Evolutionary conservation across 805 yeast genomes (phyloP).

Genomic region (Hanseniaspora singularis): DNA sequence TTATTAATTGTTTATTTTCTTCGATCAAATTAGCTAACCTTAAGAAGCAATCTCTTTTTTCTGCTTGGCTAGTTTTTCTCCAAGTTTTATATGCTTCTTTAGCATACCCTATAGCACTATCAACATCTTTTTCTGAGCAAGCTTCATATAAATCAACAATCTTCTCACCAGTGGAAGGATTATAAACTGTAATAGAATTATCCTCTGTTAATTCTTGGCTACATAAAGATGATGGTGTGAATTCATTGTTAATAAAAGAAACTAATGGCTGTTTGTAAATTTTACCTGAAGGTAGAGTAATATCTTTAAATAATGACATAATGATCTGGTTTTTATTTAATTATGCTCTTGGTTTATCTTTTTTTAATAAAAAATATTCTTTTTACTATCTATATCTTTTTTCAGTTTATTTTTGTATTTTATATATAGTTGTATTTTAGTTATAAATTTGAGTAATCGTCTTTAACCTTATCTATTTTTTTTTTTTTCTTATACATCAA

Average conservation of each 20-base stretch:
- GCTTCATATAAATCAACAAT: conserved; percentile 44
- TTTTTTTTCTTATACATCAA: no score
- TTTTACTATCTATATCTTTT: no score
- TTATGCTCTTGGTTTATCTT: background rate
- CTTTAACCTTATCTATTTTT: no score
- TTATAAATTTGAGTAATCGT: no score
- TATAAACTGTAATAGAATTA: conserved; percentile 26
- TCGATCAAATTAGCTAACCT: conserved; percentile 42
- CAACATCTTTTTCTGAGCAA: conserved; percentile 37
- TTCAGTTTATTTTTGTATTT: no score
- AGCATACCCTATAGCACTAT: conserved; percentile 43
- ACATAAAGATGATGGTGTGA: conserved; percentile 39
- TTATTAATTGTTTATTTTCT: conserved; percentile 38
- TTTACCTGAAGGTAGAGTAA: conserved; percentile 56
- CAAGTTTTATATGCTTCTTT: conserved; percentile 40
- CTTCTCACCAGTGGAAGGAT: conserved; percentile 45
- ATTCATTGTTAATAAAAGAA: conserved; percentile 64
- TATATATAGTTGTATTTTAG: no score
- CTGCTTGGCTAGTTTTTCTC: conserved; percentile 36
- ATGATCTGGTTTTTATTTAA: background rate
- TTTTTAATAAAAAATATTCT: background rate
- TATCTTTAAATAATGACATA: conserved; percentile 21
- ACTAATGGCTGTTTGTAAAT: conserved; percentile 63
- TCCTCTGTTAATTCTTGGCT: conserved; percentile 22
- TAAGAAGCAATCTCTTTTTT: conserved; percentile 36